Evolutionary conservation across 1,284 basidiomycete species (phyloP), one percentile per base, ranked within the genome.

Genomic region (Vanrija pseudolonga): DNA sequence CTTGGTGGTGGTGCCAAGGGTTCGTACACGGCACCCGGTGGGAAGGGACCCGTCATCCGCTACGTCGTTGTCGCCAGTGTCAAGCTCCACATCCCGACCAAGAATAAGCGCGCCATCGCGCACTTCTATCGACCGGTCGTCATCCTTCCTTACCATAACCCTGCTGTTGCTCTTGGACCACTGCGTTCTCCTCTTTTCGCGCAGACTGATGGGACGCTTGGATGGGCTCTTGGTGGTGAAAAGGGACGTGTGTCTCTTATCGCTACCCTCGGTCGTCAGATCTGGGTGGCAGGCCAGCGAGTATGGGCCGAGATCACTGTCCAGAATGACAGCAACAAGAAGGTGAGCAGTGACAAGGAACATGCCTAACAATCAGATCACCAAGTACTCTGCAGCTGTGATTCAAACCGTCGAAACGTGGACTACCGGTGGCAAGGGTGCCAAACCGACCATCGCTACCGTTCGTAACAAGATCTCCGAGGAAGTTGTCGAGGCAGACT

Each of bases 51-150:
- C 9, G 79, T 82, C n/a, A 82, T 95, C 18, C 83, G 84, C 47
- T 95, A 95, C 72, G 89, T 96, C 51, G 85, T 85, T 3, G 88
- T 95, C 74, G 84, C 88, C 3, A 91, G 89, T 3, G 80, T 93
- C 71, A 88, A 89, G 75, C 83, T 96, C 49, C 88, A 88, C 71
- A 85, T 90, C 53, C 72, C 83, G 3, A 76, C 79, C 39, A 81
- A 83, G 1, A 77, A 76, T 42, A 81, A 82, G 66, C 81, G 85
- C 8, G 90, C 89, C 6, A 88, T 96, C 45, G 88, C 92, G 0
- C 93, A 97, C 73, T 95, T 96, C 71, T 96, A 95, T 74, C 85
- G 93, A 3, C 80, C 86, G 38, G 86, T 91, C 66, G 84, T 87
- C 50, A 78, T 96, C 26, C 91, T 87, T 81, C 92, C 93, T 1